Conservation (phyloP, 768 basidiomycete genomes). For the Solioccasus polychromus region DNA sequence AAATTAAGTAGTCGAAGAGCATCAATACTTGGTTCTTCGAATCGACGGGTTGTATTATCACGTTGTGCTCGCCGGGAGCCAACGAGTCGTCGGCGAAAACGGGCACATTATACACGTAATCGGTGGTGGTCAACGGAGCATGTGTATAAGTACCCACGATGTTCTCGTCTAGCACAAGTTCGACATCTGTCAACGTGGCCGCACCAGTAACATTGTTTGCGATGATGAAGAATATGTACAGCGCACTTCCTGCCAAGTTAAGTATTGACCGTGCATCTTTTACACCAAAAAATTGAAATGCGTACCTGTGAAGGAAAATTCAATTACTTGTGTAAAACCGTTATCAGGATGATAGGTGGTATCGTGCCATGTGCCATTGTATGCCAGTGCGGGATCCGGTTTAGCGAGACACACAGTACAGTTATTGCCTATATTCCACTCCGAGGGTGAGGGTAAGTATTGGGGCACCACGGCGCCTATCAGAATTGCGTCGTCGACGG, state of each 20-base stretch:
- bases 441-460: slow-evolving; percentile 4
- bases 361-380: slow-evolving; percentile 21
- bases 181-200: not conserved
- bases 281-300: not conserved
- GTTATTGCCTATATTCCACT: slow-evolving; percentile 7
- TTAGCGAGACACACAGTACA: not conserved
- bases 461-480: slow-evolving; percentile 5
- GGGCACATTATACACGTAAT: slow-evolving; percentile 12
- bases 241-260: slow-evolving; percentile 6
- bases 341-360: not conserved
- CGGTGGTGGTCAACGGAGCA: not conserved
- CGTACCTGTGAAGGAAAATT: slow-evolving; percentile 13
- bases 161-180: slow-evolving; percentile 9
- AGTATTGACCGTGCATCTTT: not conserved
- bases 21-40: slow-evolving; percentile 1
- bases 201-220: slow-evolving; percentile 1
- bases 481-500: slow-evolving; percentile 14
- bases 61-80: slow-evolving; percentile 1
- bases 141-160: slow-evolving; percentile 1
- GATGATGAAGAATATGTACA: slow-evolving; percentile 20
- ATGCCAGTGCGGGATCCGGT: slow-evolving; percentile 1
- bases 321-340: not conserved
- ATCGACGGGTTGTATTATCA: slow-evolving; percentile 6
- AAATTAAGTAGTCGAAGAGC: slow-evolving; percentile 19
- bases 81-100: slow-evolving; percentile 12